phyloP scores from a whole-genome alignment of 1,139 yeast species.

The Meyerozyma elateridarum region DNA sequence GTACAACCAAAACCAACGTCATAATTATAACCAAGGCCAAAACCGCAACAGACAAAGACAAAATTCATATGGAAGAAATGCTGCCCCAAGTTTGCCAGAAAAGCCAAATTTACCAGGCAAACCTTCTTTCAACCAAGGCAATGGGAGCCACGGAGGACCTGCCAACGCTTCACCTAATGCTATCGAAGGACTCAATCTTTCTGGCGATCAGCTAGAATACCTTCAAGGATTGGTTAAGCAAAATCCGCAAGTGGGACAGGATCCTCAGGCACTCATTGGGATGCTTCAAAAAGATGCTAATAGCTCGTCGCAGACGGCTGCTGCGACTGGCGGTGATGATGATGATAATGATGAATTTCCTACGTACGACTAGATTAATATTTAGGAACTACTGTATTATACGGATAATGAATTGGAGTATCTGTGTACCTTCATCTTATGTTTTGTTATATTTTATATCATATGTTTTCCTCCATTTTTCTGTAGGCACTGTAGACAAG shows the following conservation, averaged over 20 bases:
- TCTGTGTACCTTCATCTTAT: background rate
- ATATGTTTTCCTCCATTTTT: too few relatives aligned
- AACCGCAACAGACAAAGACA: background rate
- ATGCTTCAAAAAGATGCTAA: slow-evolving; percentile 15
- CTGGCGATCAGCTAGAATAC: slow-evolving; percentile 13
- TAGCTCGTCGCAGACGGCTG: slow-evolving; percentile 1
- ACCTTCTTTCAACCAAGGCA: background rate
- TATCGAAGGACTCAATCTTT: slow-evolving; percentile 7
- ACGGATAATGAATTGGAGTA: background rate
- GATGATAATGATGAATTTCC: slow-evolving; percentile 6
- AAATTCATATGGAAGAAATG: background rate
- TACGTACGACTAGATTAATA: slow-evolving; percentile 6
- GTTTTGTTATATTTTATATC: background rate
- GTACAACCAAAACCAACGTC: background rate
- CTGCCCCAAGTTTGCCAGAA: background rate
- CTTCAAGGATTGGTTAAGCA: slow-evolving; percentile 17
- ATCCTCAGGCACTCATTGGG: slow-evolving; percentile 18
- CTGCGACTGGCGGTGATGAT: slow-evolving; percentile 1
- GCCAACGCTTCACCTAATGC: too few relatives aligned
- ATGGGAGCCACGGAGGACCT: background rate
- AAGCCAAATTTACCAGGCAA: slow-evolving; percentile 5
- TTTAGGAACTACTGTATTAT: slow-evolving; percentile 3
- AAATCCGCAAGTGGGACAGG: slow-evolving; percentile 20
- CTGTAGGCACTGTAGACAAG: too few relatives aligned
- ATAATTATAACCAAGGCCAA: slow-evolving; percentile 1